Base-by-base conservation (phyloP, 441 rosid genomes). In the Adansonia madagascariensis region DNA sequence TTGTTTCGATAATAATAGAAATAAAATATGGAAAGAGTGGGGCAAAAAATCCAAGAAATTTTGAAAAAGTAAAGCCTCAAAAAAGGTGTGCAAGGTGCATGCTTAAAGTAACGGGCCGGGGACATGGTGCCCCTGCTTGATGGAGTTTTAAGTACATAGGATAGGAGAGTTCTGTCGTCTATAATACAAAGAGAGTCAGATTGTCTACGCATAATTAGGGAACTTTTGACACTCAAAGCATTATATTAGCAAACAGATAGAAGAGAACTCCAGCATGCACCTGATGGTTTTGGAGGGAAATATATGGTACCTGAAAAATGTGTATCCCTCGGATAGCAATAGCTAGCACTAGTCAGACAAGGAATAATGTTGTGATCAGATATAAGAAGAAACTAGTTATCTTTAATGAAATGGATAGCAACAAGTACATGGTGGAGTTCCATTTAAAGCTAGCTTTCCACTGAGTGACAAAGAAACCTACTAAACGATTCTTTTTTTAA, bases 131-230 rank as follows among this genome's bases (percentile, higher is more conserved):
- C 81, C 67, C 79, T 63, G 49, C 44, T 71, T 80, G 78, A 80
- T 77, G 83, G 80, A 85, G 64, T 57, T 75, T 31, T 62, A 62
- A 62, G 88, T 82, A 80, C 85, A 57, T 62, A 70, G 62, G 73
- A 62, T 57, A 63, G 57, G 68, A 22, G 75, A 72, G 65, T 69
- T 79, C 79, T 77, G 78, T 76, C 86, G 85, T 83, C 79, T 80
- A 66, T 80, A 75, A 11, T 17, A 66, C 74, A 75, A 76, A 55
- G n/a, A 17, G 82, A 80, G 74, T 80, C 83, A 77, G 57, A 41
- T 72, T 84, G 88, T 82, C 89, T 61, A 85, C 91, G 75, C 86
- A 76, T 84, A 71, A 77, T 76, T 83, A 69, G 77, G 64, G 73
- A 77, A 55, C 71, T 68, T 67, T 77, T 3, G 52, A 46, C 64